A percentile compares a stretch with the other conserved stretches of the same genome.
Evolutionary conservation across 208 protist genomes (phyloP).

Genomic region (Trypanosoma mega): DNA sequence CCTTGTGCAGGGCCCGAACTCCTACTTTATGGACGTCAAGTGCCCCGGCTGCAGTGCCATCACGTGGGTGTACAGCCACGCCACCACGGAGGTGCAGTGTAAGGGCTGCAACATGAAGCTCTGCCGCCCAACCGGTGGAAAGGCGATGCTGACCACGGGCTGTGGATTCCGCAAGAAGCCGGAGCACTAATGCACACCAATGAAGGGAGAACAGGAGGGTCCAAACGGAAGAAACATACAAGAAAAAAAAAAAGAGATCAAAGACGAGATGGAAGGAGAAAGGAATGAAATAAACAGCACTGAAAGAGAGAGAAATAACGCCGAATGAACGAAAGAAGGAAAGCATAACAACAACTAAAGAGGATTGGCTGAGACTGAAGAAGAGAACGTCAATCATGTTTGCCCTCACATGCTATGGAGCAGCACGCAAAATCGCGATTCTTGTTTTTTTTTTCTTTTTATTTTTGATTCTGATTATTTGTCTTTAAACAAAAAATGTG

Average conservation of each 20-base stretch:
- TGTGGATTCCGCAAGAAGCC: slow-evolving; percentile 96
- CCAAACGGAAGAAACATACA: slow-evolving; percentile 6
- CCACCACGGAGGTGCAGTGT: slow-evolving; percentile 97
- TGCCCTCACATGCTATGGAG: too few species aligned
- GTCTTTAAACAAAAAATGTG: too few species aligned
- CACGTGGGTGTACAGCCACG: slow-evolving; percentile 98
- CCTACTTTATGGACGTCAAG: slow-evolving; percentile 99
- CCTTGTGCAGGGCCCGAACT: slow-evolving; percentile 98
- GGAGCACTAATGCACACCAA: slow-evolving; percentile 74
- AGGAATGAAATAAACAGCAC: too few species aligned
- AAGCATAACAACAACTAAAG: too few species aligned
- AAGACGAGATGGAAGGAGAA: too few species aligned
- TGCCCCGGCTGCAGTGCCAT: slow-evolving; percentile 96
- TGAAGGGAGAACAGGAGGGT: too few species aligned
- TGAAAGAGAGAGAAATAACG: too few species aligned
- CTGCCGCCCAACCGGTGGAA: slow-evolving; percentile 98
- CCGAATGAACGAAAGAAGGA: too few species aligned
- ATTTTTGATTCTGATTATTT: slow-evolving; percentile 1
- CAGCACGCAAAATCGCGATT: too few species aligned
- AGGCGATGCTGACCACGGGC: slow-evolving; percentile 95
- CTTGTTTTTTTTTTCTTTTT: slow-evolving; percentile 13
- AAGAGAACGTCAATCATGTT: too few species aligned
- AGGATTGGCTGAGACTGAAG: too few species aligned
- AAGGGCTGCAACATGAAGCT: slow-evolving; percentile 95
- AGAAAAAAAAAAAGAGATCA: slow-evolving; percentile 16